Conservation (phyloP, 352 stramenopile species). For the Thalassiosira hispida region DNA sequence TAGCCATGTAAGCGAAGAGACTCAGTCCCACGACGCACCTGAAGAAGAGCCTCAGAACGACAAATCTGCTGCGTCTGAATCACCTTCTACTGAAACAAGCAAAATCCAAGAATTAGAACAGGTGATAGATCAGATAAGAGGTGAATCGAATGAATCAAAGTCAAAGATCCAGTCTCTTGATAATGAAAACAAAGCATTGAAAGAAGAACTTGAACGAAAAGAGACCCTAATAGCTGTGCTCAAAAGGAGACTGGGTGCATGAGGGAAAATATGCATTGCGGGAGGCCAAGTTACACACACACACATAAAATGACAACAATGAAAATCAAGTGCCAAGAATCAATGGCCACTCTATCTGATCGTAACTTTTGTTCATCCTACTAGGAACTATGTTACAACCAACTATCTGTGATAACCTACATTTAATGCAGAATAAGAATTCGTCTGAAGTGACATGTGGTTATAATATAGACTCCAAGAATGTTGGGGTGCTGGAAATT, state of each 20-base stretch:
- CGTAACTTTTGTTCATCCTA: no score
- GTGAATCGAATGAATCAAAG: constrained; percentile 1
- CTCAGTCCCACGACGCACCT: not conserved
- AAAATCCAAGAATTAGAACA: not conserved
- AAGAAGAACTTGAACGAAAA: constrained; percentile 5
- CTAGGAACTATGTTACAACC: no score
- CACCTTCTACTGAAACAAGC: not conserved
- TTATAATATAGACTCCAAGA: no score
- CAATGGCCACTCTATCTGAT: no score
- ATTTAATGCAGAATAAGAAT: no score
- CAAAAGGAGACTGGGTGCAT: constrained; percentile 10
- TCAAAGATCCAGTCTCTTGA: not conserved
- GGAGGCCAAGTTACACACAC: no score
- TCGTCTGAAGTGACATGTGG: no score
- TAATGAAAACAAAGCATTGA: constrained; percentile 3
- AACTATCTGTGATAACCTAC: no score
- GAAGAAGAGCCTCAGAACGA: not conserved
- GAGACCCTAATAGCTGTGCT: constrained; percentile 9
- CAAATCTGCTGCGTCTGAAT: not conserved
- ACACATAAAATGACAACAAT: no score
- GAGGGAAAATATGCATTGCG: no score
- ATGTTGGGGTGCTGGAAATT: no score
- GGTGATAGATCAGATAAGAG: not conserved
- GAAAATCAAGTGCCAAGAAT: no score
- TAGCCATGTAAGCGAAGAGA: not conserved